Evolutionary conservation across 2,329 filamentous ascomycete species (phyloP).

Genomic region (Colletotrichum euphorbiae): DNA sequence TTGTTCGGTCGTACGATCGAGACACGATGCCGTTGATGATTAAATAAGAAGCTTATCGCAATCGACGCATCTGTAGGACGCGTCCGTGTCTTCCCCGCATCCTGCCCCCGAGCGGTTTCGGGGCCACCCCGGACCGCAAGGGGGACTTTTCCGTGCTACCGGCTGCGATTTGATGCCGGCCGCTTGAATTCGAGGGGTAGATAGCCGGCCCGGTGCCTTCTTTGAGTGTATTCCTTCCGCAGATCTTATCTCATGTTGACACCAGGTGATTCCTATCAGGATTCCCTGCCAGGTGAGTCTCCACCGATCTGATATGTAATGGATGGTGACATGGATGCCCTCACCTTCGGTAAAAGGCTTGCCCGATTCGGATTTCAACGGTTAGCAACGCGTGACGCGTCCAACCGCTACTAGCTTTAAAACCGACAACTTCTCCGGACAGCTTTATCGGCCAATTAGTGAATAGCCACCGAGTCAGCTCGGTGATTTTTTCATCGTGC

Average conservation of each 20-base stretch:
- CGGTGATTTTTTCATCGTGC: neutral
- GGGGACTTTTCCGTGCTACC: constrained; percentile 3
- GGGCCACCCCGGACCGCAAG: constrained; percentile 1
- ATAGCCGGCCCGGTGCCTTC: constrained; percentile 8
- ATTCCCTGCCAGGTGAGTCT: neutral
- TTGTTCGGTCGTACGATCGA: neutral
- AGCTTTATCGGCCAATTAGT: neutral
- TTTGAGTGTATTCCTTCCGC: neutral
- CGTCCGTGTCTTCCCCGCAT: constrained; percentile 21
- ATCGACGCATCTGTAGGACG: neutral
- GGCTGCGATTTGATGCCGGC: neutral
- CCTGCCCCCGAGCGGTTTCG: constrained; percentile 14
- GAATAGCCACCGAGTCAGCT: neutral
- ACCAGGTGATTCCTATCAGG: neutral
- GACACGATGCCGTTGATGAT: constrained; percentile 1
- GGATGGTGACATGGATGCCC: constrained; percentile 3
- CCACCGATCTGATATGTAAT: constrained; percentile 14
- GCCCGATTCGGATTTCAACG: neutral
- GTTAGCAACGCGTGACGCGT: neutral
- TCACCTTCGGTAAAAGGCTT: constrained; percentile 3
- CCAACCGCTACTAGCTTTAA: neutral
- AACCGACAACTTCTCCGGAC: neutral
- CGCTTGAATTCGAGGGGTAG: constrained; percentile 1
- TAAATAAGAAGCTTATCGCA: constrained; percentile 21
- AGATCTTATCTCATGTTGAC: neutral